A percentile compares a stretch with the other conserved stretches of the same genome.
phyloP scores from a whole-genome alignment of 371 early-diverging fungal species.

The Parasitella parasitica region DNA sequence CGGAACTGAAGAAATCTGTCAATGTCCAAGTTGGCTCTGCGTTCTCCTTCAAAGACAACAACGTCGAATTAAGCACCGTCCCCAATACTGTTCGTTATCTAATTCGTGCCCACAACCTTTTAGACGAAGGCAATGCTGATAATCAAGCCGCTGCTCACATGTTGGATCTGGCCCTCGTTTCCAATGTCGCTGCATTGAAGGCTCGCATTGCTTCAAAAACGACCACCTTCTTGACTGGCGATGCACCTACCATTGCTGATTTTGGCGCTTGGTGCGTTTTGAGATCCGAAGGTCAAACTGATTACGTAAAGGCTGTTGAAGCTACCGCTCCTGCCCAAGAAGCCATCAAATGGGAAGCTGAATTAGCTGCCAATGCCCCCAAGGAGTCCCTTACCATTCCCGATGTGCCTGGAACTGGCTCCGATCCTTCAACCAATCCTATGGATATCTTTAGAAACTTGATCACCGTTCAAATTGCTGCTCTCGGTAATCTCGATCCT shows the following conservation, averaged over 20 bases:
- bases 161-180: slow-evolving; percentile 18
- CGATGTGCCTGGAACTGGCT: slow-evolving; percentile 38
- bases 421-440: slow-evolving; percentile 53
- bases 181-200: slow-evolving; percentile 2
- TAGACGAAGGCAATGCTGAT: slow-evolving; percentile 19
- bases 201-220: slow-evolving; percentile 6
- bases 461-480: slow-evolving; percentile 50
- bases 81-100: slow-evolving; percentile 19
- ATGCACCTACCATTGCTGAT: slow-evolving; percentile 42
- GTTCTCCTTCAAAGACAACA: slow-evolving; percentile 8
- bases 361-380: slow-evolving; percentile 22
- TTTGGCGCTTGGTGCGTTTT: slow-evolving; percentile 51
- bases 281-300: slow-evolving; percentile 31
- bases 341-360: slow-evolving; percentile 32
- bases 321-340: slow-evolving; percentile 35
- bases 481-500: slow-evolving; percentile 48
- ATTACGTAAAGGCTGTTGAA: slow-evolving; percentile 32
- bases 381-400: slow-evolving; percentile 27
- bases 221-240: slow-evolving; percentile 38
- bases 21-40: slow-evolving; percentile 13
- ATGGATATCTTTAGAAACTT: slow-evolving; percentile 60
- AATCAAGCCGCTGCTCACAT: slow-evolving; percentile 21
- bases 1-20: slow-evolving; percentile 6
- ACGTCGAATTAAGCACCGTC: slow-evolving; percentile 1
- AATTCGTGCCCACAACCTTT: slow-evolving; percentile 19